These are phyloP conservation scores for Auriculariales sp. DNA, from an alignment of 768 basidiomycete species.

Conservation along the genomic window DNA sequence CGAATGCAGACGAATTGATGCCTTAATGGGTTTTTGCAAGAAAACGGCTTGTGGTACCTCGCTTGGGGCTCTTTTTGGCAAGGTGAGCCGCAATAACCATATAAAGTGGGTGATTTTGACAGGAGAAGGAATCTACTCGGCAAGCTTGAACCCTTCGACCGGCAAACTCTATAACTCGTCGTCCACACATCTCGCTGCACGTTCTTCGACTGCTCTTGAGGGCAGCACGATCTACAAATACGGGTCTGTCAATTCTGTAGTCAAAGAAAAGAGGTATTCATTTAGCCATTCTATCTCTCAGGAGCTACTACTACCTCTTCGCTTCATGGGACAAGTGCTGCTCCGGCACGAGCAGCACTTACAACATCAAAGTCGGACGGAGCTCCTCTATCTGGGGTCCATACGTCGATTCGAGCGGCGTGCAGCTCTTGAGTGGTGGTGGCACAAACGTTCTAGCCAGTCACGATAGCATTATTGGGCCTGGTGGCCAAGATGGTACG, in stretches of 20 bases:
- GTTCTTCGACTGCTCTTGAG: neutral
- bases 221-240: neutral
- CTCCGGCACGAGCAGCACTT: slow-evolving; percentile 34
- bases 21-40: slow-evolving; percentile 12
- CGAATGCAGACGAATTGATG: neutral
- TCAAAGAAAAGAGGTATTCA: slow-evolving; percentile 34
- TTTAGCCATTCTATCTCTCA: too few species aligned
- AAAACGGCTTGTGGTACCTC: slow-evolving; percentile 31
- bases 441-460: slow-evolving; percentile 35
- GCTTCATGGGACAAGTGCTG: slow-evolving; percentile 42
- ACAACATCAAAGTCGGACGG: slow-evolving; percentile 47
- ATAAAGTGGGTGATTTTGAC: too few species aligned
- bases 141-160: neutral
- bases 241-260: slow-evolving; percentile 13
- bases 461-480: slow-evolving; percentile 36
- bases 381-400: slow-evolving; percentile 25
- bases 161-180: neutral
- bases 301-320: slow-evolving; percentile 39
- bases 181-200: neutral
- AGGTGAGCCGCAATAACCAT: too few species aligned
- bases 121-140: neutral
- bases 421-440: slow-evolving; percentile 30
- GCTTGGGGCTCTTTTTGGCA: slow-evolving; percentile 43
- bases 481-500: slow-evolving; percentile 34
- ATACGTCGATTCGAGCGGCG: slow-evolving; percentile 33